phyloP scores from a whole-genome alignment of 2,329 filamentous ascomycete genomes.

The Huntiella abstrusa region DNA sequence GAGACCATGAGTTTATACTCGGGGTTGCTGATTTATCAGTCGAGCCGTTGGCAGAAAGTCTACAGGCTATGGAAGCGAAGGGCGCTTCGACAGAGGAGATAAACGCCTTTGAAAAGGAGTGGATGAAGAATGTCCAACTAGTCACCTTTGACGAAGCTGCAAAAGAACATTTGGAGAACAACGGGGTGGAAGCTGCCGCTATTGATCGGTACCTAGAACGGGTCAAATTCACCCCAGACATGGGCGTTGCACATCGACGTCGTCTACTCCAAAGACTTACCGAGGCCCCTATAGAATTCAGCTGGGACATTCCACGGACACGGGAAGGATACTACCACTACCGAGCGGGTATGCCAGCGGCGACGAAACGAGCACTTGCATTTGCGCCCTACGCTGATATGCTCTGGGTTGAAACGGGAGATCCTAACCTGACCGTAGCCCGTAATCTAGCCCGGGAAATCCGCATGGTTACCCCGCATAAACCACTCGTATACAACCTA shows the following conservation, averaged over 20 bases:
- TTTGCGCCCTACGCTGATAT: conserved; percentile 89
- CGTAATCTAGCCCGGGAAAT: conserved; percentile 60
- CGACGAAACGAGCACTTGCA: conserved; percentile 80
- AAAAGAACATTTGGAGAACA: conserved; percentile 48
- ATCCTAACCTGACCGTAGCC: conserved; percentile 65
- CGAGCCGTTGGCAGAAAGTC: conserved; percentile 67
- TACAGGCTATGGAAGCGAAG: conserved; percentile 72
- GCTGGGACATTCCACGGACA: conserved; percentile 81
- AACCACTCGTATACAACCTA: conserved; percentile 91
- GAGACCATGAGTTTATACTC: conserved; percentile 93
- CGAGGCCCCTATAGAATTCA: conserved; percentile 56
- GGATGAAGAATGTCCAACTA: conserved; percentile 72
- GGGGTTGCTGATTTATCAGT: conserved; percentile 58
- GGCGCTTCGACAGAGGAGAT: conserved; percentile 67
- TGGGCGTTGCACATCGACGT: conserved; percentile 63
- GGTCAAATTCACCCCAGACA: conserved; percentile 45
- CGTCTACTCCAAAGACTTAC: conserved; percentile 49
- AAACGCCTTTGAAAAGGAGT: conserved; percentile 66
- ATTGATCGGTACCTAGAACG: conserved; percentile 49
- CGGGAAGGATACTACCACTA: conserved; percentile 91
- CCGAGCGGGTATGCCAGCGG: conserved; percentile 62
- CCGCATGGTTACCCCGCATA: conserved; percentile 47
- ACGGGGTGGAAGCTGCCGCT: conserved; percentile 43
- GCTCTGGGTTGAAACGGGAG: conserved; percentile 90
- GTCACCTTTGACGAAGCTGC: conserved; percentile 87